phyloP scores from a whole-genome alignment of 2,329 filamentous ascomycete genomes.

The Immersiporthe knoxdaviesiana region DNA sequence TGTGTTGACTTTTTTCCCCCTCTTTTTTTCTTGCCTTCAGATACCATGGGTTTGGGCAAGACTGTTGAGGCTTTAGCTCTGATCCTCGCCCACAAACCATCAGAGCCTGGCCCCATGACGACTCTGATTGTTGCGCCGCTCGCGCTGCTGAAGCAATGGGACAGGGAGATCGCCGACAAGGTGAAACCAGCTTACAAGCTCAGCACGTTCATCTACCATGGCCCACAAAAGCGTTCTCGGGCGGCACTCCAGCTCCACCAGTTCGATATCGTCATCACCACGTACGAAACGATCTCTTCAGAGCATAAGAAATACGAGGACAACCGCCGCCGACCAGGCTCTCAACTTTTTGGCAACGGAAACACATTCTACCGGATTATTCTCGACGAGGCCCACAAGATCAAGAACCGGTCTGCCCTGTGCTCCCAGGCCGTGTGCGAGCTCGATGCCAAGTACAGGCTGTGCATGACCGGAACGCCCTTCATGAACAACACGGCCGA shows the following conservation, averaged over 20 bases:
- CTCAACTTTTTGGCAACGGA: neutral
- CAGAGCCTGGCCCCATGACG: constrained; percentile 49
- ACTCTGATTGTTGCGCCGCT: constrained; percentile 83
- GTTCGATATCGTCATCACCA: constrained; percentile 22
- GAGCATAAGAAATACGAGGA: constrained; percentile 8
- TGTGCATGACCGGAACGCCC: constrained; percentile 28
- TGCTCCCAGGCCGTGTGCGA: constrained; percentile 19
- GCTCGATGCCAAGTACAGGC: constrained; percentile 16
- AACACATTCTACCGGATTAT: constrained; percentile 17
- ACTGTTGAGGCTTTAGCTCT: constrained; percentile 84
- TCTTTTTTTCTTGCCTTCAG: constrained; percentile 49
- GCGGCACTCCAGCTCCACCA: neutral
- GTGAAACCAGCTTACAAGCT: constrained; percentile 36
- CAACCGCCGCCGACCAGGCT: neutral
- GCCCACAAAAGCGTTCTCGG: constrained; percentile 27
- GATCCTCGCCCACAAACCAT: constrained; percentile 57
- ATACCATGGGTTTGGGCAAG: constrained; percentile 93
- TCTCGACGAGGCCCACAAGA: constrained; percentile 24
- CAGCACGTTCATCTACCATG: constrained; percentile 36
- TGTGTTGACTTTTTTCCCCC: neutral
- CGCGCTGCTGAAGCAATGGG: constrained; percentile 90
- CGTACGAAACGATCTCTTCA: constrained; percentile 19
- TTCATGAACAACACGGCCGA: constrained; percentile 26
- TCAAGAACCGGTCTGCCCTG: constrained; percentile 14
- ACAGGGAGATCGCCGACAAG: constrained; percentile 67